Percentiles rank a stretch among this genome's conserved stretches.
These are phyloP conservation scores for Martiniozyma asiatica DNA, from an alignment of 1,139 yeast genomes.

Conservation along the genomic window DNA sequence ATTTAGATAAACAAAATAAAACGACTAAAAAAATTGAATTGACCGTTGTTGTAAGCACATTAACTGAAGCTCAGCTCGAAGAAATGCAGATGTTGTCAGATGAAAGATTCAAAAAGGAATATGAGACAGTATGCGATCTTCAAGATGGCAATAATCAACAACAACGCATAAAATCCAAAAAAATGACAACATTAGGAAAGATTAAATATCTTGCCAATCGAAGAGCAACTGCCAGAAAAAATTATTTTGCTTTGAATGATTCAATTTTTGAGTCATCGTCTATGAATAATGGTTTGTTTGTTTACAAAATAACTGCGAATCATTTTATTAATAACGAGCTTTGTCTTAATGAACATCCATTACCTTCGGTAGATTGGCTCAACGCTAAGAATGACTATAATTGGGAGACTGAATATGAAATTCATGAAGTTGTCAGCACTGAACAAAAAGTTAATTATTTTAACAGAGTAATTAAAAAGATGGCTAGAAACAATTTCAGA, in stretches of 20 bases:
- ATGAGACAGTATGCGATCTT: no score
- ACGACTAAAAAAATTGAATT: slow-evolving; percentile 2
- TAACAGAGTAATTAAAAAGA: slow-evolving; percentile 18
- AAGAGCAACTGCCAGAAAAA: slow-evolving; percentile 6
- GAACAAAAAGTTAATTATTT: slow-evolving; percentile 8
- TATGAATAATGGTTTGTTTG: slow-evolving; percentile 9
- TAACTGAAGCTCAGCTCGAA: slow-evolving; percentile 5
- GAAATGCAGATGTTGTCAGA: slow-evolving; percentile 10
- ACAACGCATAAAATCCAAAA: slow-evolving; percentile 2
- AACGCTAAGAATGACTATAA: slow-evolving; percentile 8
- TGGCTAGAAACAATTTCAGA: slow-evolving; percentile 8
- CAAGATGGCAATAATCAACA: slow-evolving; percentile 2
- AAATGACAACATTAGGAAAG: slow-evolving; percentile 8
- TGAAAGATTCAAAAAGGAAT: slow-evolving; percentile 8
- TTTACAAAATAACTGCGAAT: slow-evolving; percentile 15
- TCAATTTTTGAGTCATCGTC: slow-evolving; percentile 9
- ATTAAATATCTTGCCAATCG: slow-evolving; percentile 9
- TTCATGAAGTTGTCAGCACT: slow-evolving; percentile 11
- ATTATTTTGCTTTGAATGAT: slow-evolving; percentile 9
- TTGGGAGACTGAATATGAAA: slow-evolving; percentile 20
- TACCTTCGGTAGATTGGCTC: slow-evolving; percentile 16
- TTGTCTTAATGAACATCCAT: slow-evolving; percentile 13
- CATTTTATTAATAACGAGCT: slow-evolving; percentile 18
- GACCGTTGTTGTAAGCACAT: slow-evolving; percentile 8
- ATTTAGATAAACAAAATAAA: slow-evolving; percentile 6